Base-by-base conservation (phyloP, 495 filamentous ascomycete species). In the Neurospora tetraspora region DNA sequence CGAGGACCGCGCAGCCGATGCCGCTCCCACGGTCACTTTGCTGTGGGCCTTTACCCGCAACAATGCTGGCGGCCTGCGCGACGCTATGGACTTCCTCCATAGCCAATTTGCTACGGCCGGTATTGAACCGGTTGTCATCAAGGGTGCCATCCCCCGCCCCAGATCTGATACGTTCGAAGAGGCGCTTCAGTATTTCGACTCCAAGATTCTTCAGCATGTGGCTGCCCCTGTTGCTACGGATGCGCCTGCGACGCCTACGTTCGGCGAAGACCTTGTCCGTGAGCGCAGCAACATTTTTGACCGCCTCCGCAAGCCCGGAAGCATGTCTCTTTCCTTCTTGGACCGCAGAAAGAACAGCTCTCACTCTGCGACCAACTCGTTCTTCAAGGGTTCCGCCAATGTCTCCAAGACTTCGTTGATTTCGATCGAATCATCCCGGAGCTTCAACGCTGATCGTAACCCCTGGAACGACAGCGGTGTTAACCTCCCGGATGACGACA, bases 91-190 rank as follows among this genome's bases (percentile, higher is more conserved):
- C 77, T 97, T 95, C 81, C 85, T 98, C 73, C 92, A 93, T 71
- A 89, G 89, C 53, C 90, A 92, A 72, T 87, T 98, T 70, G 91
- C 94, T 31, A 88, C 91, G 3, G 91, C 93, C 53, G 92, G 92
- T n/a, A 88, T 97, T 40, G 92, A 97, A 74, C 90, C 91, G 4
- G 92, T 88, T 61, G 89, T 93, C 31, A 90, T 99, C 75, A 97
- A 96, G 81, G 96, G 96, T 69, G 91, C 93, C 16, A 95, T 98
- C 74, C 94, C 95, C 1, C 91, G 95, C 65, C 96, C 96, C 69
- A 98, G 98, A 85, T 98, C 96, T 5, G 96, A 99, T 82, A 97
- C 96, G 1, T 99, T 98, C 78, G 96, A 98, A 77, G 96, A 98
- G 73, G 94, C 93, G 47, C 87, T 97, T 39, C 94, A 93, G 36